Evolutionary conservation across 1,139 yeast species (phyloP).

Genomic region (Yamadazyma atlantica): DNA sequence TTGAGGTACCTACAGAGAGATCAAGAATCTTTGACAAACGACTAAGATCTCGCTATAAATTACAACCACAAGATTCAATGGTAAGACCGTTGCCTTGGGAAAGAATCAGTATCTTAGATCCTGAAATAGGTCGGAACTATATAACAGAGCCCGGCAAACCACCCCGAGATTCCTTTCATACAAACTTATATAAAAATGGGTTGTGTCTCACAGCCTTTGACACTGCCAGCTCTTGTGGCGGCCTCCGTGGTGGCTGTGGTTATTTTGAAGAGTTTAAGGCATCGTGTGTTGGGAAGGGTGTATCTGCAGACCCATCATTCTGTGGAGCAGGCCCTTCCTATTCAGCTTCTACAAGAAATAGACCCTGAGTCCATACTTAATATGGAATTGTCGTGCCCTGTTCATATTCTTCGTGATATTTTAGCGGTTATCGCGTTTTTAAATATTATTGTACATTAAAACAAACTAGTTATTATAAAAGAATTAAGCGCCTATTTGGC

Average conservation of each 20-base stretch:
- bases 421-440: too few species aligned
- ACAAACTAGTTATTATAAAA: too few species aligned
- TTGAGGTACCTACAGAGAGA: slow-evolving; percentile 6
- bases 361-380: too few species aligned
- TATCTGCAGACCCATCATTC: not conserved
- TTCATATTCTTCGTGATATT: too few species aligned
- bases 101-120: not conserved
- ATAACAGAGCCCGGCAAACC: not conserved
- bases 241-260: not conserved
- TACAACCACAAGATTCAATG: not conserved
- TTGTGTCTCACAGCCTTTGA: not conserved
- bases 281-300: not conserved
- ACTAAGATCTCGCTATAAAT: not conserved
- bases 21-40: not conserved
- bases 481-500: too few species aligned
- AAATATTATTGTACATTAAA: too few species aligned
- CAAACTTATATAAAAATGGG: not conserved
- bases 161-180: not conserved
- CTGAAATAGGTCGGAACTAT: not conserved
- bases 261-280: slow-evolving; percentile 1
- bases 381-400: too few species aligned
- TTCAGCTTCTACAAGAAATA: not conserved
- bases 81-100: not conserved
- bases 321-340: not conserved
- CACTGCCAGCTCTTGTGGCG: slow-evolving; percentile 1